A percentile compares a stretch with the other conserved stretches of the same genome.
These are phyloP conservation scores for Yamadazyma sp. DNA, from an alignment of 1,139 yeast species.

Conservation along the genomic window DNA sequence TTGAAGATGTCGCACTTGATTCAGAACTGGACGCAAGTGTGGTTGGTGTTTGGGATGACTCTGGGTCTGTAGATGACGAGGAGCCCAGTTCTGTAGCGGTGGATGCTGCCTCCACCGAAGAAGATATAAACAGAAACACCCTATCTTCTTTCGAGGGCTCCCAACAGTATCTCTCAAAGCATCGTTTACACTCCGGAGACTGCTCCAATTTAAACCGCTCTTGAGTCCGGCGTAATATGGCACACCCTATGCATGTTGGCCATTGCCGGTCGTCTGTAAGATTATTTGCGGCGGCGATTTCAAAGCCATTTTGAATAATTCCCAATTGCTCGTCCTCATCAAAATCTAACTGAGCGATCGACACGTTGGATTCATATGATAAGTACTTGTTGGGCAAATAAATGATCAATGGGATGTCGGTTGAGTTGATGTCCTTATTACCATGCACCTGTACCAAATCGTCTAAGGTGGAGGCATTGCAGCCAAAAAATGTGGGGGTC, in stretches of 20 bases:
- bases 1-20: background rate
- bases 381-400: slow-evolving; percentile 34
- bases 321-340: slow-evolving; percentile 31
- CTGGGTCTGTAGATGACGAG: slow-evolving; percentile 1
- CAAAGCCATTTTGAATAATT: slow-evolving; percentile 41
- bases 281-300: slow-evolving; percentile 34
- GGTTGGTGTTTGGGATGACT: background rate
- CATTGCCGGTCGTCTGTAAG: slow-evolving; percentile 36
- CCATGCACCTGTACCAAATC: slow-evolving; percentile 29
- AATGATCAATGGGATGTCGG: slow-evolving; percentile 43
- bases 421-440: slow-evolving; percentile 25
- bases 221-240: slow-evolving; percentile 43
- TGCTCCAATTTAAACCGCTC: slow-evolving; percentile 39
- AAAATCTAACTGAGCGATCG: slow-evolving; percentile 41
- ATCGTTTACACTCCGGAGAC: slow-evolving; percentile 39
- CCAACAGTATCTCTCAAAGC: slow-evolving; percentile 45
- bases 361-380: slow-evolving; percentile 35
- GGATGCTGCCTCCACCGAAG: slow-evolving; percentile 8
- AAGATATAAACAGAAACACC: slow-evolving; percentile 4
- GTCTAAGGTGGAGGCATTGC: slow-evolving; percentile 32
- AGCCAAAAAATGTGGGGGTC: slow-evolving; percentile 44
- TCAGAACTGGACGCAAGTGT: background rate
- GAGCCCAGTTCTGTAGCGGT: background rate
- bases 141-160: slow-evolving; percentile 22
- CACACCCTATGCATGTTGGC: slow-evolving; percentile 49